Percentiles rank a stretch among this genome's conserved stretches.
Evolutionary conservation across 192 early-diverging fungal species (phyloP).

Genomic region (Lunasporangiospora selenospora): DNA sequence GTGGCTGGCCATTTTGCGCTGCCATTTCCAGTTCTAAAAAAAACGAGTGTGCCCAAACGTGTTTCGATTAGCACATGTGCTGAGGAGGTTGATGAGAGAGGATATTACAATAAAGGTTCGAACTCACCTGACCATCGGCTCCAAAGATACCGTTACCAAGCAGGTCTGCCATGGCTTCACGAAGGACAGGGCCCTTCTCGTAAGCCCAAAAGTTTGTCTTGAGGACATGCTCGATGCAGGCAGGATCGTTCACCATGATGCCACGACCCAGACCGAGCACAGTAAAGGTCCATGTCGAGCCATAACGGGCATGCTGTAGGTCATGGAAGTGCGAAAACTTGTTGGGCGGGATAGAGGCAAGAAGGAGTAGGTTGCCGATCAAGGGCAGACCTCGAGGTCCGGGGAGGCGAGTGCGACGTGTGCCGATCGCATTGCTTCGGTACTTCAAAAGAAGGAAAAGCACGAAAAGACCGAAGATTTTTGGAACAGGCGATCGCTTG

Average conservation of each 20-base stretch:
- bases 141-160: conserved; percentile 39
- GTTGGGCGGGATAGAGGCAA: not conserved
- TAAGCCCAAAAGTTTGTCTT: conserved; percentile 44
- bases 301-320: conserved; percentile 16
- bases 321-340: conserved; percentile 23
- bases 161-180: conserved; percentile 14
- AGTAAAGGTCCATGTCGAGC: conserved; percentile 20
- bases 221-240: conserved; percentile 28
- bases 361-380: conserved; percentile 33
- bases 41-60: not conserved
- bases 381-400: conserved; percentile 43
- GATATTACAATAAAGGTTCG: no score
- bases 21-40: conserved; percentile 43
- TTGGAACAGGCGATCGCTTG: conserved; percentile 11
- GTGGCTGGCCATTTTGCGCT: conserved; percentile 39
- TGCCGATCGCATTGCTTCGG: conserved; percentile 26
- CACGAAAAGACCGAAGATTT: conserved; percentile 17
- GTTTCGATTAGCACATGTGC: not conserved
- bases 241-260: conserved; percentile 35
- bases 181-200: conserved; percentile 7
- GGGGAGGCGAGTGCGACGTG: conserved; percentile 18
- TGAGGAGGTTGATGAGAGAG: no score
- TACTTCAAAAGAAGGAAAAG: conserved; percentile 37
- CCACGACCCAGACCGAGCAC: conserved; percentile 11
- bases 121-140: conserved; percentile 28